Evolutionary conservation across 176 grass and related monocot species (phyloP).

Genomic region (Carex littledalei): DNA sequence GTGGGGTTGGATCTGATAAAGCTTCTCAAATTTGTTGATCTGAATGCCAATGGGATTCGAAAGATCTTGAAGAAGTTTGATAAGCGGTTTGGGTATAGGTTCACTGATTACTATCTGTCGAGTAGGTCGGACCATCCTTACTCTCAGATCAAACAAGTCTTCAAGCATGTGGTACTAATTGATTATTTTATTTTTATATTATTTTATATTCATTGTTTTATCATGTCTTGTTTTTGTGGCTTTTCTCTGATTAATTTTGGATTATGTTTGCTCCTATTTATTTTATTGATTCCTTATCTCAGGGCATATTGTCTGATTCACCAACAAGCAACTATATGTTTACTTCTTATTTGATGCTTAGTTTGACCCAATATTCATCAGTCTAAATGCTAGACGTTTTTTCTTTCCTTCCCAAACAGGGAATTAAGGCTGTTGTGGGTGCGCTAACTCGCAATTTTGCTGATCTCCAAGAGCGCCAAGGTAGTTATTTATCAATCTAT

Average conservation of each 20-base stretch:
- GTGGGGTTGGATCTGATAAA: constrained; percentile 86
- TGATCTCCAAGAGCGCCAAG: constrained; percentile 72
- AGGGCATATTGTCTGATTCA: not conserved
- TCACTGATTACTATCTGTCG: constrained; percentile 91
- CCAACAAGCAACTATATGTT: not conserved
- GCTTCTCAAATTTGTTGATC: constrained; percentile 95
- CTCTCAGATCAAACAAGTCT: constrained; percentile 97
- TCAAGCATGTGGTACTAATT: constrained; percentile 93
- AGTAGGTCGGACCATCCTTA: constrained; percentile 99
- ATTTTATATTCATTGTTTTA: not conserved
- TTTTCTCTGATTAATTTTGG: constrained; percentile 1
- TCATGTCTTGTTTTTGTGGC: not conserved
- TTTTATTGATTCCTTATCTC: not conserved
- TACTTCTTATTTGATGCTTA: not conserved
- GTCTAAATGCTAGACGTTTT: constrained; percentile 17
- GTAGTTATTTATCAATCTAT: constrained; percentile 88
- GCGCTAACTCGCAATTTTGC: constrained; percentile 77
- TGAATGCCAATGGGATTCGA: constrained; percentile 93
- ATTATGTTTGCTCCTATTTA: not conserved
- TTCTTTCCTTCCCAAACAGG: constrained; percentile 46
- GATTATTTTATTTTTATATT: constrained; percentile 11
- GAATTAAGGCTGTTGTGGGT: constrained; percentile 80
- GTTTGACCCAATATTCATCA: constrained; percentile 5
- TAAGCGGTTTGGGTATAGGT: constrained; percentile 93
- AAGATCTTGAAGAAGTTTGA: constrained; percentile 99